phyloP scores from a whole-genome alignment of 495 filamentous ascomycete genomes.

The Xylaria sp. region DNA sequence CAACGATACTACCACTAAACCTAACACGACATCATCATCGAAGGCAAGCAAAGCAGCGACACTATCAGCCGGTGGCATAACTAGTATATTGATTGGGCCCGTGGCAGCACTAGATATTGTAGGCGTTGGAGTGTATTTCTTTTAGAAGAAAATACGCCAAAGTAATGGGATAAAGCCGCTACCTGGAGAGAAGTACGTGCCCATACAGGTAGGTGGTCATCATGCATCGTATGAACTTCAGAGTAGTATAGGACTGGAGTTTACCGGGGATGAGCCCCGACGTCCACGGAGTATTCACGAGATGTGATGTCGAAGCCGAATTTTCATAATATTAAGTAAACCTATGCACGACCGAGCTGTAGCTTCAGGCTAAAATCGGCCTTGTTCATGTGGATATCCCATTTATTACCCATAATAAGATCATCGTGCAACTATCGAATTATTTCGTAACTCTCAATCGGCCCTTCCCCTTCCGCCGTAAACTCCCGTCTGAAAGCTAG shows the following conservation, averaged over 20 bases:
- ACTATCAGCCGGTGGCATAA: neutral
- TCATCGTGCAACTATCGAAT: neutral
- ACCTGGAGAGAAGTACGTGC: neutral
- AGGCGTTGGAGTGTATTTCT: neutral
- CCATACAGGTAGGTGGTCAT: neutral
- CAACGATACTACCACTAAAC: neutral
- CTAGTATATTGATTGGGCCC: neutral
- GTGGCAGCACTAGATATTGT: neutral
- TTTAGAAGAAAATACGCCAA: neutral
- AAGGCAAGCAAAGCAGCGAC: neutral
- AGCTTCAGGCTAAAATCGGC: neutral
- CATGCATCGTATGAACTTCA: neutral
- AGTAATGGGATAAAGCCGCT: neutral
- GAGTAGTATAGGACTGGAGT: neutral
- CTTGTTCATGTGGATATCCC: neutral
- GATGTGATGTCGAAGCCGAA: neutral
- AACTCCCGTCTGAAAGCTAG: neutral
- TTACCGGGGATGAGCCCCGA: neutral
- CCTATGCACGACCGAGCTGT: neutral
- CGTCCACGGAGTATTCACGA: neutral
- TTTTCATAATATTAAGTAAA: neutral
- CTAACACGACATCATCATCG: neutral
- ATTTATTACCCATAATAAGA: neutral
- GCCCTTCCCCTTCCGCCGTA: neutral
- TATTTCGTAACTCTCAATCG: neutral